Evolutionary conservation across 2,329 filamentous ascomycete genomes (phyloP).

Genomic region (Ophiostoma quercus): DNA sequence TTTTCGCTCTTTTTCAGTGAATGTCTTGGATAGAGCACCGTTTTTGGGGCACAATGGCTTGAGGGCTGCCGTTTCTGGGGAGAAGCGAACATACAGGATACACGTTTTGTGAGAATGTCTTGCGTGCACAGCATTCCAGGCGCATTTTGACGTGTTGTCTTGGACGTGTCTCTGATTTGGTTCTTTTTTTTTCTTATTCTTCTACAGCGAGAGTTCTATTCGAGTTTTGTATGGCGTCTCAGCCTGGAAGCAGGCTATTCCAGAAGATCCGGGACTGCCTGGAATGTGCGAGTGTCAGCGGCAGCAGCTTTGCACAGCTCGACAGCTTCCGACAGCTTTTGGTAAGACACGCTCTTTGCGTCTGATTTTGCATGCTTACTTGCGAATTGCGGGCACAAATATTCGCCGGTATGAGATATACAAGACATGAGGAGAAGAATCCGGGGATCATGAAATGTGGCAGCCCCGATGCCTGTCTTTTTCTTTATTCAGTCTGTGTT

Average conservation of each 20-base stretch:
- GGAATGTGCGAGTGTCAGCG: not conserved
- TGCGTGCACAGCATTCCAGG: not conserved
- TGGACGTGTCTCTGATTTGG: not conserved
- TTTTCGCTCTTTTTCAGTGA: not conserved
- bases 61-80: not conserved
- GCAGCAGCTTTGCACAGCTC: not conserved
- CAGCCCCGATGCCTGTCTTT: slow-evolving; percentile 7
- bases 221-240: not conserved
- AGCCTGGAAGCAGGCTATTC: not conserved
- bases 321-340: not conserved
- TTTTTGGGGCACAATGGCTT: not conserved
- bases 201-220: not conserved
- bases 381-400: not conserved
- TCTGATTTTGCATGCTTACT: not conserved
- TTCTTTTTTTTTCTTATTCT: not conserved
- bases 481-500: not conserved
- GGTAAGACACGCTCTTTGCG: not conserved
- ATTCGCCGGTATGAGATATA: slow-evolving; percentile 15
- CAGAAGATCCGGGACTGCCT: not conserved
- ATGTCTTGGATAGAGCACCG: not conserved
- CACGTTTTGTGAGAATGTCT: slow-evolving; percentile 2
- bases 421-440: slow-evolving; percentile 12
- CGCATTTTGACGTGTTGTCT: slow-evolving; percentile 3
- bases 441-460: not conserved
- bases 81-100: not conserved